These are phyloP conservation scores for Globisporangium camurandrum DNA, from an alignment of 352 stramenopile genomes.

Conservation along the genomic window DNA sequence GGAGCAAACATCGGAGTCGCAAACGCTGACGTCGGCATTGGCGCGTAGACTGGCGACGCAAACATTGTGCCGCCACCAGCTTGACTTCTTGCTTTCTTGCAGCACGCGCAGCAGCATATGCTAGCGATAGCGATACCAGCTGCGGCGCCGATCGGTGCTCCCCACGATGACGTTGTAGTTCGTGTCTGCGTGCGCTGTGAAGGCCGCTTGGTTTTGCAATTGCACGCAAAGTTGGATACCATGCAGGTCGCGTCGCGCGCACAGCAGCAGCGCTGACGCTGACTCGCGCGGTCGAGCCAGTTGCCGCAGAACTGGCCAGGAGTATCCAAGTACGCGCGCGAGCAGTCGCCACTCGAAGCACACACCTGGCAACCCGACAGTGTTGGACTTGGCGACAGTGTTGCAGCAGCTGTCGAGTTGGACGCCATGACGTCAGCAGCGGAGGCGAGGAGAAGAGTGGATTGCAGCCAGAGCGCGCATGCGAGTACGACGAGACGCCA, in stretches of 20 bases:
- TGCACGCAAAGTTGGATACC: constrained; percentile 5
- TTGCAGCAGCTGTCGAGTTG: constrained; percentile 1
- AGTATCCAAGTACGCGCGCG: constrained; percentile 13
- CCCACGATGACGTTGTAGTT: constrained; percentile 6
- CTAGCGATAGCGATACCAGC: too few species aligned
- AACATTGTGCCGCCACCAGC: too few species aligned
- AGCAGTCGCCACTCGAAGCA: constrained; percentile 14
- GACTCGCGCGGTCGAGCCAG: constrained; percentile 18
- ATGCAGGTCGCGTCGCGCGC: constrained; percentile 14
- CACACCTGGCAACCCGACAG: constrained; percentile 22
- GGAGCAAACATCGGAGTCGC: constrained; percentile 1
- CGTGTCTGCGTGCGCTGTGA: neutral
- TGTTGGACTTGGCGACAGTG: constrained; percentile 1
- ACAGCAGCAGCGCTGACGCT: constrained; percentile 22
- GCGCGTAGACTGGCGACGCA: too few species aligned
- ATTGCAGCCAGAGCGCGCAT: too few species aligned
- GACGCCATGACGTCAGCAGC: neutral
- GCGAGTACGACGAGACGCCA: too few species aligned
- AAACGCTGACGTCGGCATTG: constrained; percentile 2
- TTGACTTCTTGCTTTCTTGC: too few species aligned
- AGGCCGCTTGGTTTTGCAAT: neutral
- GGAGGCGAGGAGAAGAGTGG: neutral
- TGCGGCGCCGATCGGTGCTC: constrained; percentile 1
- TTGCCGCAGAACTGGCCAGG: constrained; percentile 21
- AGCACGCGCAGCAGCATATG: too few species aligned